Evolutionary conservation across 805 yeast species (phyloP).

Genomic region (Schizosaccharomyces cryophilus): DNA sequence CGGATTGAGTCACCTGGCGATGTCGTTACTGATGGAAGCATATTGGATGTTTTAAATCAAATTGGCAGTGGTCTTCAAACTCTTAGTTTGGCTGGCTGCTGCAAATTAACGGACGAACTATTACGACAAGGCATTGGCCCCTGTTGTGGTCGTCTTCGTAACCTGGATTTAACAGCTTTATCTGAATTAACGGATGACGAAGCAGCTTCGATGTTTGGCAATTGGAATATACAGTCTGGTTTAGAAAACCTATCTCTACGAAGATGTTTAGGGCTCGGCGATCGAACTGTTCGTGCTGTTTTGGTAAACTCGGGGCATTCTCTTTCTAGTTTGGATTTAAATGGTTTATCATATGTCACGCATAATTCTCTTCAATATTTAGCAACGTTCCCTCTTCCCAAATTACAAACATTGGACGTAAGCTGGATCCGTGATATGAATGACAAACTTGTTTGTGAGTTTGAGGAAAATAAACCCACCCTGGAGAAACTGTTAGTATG

Average conservation of each 20-base stretch:
- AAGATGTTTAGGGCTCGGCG: conserved; percentile 42
- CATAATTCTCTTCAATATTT: conserved; percentile 14
- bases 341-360: conserved; percentile 41
- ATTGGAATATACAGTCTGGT: conserved; percentile 28
- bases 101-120: conserved; percentile 36
- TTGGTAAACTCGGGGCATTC: conserved; percentile 40
- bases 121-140: conserved; percentile 31
- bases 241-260: conserved; percentile 34
- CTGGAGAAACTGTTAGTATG: conserved; percentile 1
- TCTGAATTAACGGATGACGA: conserved; percentile 52
- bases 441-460: background rate
- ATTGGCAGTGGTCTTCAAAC: conserved; percentile 33
- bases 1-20: conserved; percentile 46
- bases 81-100: conserved; percentile 49
- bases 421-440: background rate
- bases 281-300: conserved; percentile 34
- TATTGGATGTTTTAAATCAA: conserved; percentile 28
- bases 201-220: conserved; percentile 29
- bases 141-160: conserved; percentile 31
- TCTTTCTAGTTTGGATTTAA: conserved; percentile 43
- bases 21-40: conserved; percentile 13
- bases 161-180: conserved; percentile 31
- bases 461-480: background rate
- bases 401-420: background rate
- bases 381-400: conserved; percentile 2